Conservation (phyloP, 2,329 filamentous ascomycete genomes). For the Chaetomiaceae sp. region DNA sequence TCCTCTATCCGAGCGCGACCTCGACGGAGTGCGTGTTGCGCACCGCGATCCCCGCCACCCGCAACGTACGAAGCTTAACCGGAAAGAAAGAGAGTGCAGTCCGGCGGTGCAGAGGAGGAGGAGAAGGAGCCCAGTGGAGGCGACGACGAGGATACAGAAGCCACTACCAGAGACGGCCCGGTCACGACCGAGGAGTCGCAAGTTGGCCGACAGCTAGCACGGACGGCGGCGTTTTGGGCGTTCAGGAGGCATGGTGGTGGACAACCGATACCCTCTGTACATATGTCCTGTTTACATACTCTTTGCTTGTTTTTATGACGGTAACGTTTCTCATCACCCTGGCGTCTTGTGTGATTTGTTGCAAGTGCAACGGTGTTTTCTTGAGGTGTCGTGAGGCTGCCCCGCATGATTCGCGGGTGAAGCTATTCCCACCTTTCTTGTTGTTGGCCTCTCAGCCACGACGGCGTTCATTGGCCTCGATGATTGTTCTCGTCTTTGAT, state of each 20-base stretch:
- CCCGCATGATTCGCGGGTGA: background rate
- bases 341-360: background rate
- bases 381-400: background rate
- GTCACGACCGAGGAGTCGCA: conserved; percentile 39
- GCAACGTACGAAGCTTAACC: conserved; percentile 22
- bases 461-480: too few species aligned
- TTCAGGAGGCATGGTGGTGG: conserved; percentile 23
- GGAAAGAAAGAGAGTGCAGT: conserved; percentile 31
- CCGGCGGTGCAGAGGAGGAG: conserved; percentile 32
- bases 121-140: conserved; percentile 42
- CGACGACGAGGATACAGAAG: conserved; percentile 46
- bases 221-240: conserved; percentile 20
- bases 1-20: conserved; percentile 28
- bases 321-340: conserved; percentile 11
- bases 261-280: conserved; percentile 25
- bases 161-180: conserved; percentile 37
- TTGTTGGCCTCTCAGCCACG: too few species aligned
- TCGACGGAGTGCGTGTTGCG: conserved; percentile 15
- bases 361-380: background rate
- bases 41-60: conserved; percentile 33
- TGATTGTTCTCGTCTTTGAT: too few species aligned
- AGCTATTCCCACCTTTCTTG: background rate
- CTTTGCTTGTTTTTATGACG: conserved; percentile 12
- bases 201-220: conserved; percentile 36
- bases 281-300: conserved; percentile 23